These are phyloP conservation scores for Pueraria montana DNA, from an alignment of 306 rosid species.

Conservation along the genomic window DNA sequence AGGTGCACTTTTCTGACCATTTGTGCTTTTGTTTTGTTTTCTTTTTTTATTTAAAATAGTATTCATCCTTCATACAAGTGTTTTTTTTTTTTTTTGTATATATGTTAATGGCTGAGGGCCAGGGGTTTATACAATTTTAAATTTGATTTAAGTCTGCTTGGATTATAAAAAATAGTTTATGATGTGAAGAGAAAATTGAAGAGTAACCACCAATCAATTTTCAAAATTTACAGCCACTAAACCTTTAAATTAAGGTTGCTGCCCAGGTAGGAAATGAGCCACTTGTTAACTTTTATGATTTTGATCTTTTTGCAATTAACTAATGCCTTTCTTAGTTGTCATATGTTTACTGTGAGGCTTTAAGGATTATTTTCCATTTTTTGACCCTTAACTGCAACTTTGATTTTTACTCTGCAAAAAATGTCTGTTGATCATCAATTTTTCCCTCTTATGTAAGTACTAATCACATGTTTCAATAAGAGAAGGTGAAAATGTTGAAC, in stretches of 20 bases:
- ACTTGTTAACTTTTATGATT: neutral
- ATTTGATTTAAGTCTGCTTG: neutral
- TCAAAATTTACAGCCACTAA: neutral
- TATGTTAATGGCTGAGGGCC: neutral
- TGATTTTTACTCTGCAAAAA: constrained; percentile 28
- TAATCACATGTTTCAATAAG: constrained; percentile 47
- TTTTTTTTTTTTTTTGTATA: neutral
- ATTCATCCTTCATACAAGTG: neutral
- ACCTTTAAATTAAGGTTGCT: neutral
- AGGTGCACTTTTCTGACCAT: neutral
- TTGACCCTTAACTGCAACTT: neutral
- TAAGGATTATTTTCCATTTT: neutral
- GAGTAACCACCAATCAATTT: constrained; percentile 3
- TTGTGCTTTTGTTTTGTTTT: neutral
- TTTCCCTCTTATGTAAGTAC: constrained; percentile 10
- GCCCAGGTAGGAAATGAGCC: neutral
- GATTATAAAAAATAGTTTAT: constrained; percentile 3
- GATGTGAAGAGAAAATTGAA: constrained; percentile 7
- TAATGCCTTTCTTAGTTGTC: constrained; percentile 2
- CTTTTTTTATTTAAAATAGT: neutral
- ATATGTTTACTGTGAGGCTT: neutral
- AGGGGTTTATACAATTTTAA: neutral
- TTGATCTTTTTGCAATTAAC: neutral
- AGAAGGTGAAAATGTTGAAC: constrained; percentile 96
- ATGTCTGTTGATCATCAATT: neutral